phyloP scores from a whole-genome alignment of 2,329 filamentous ascomycete genomes.

The Zalaria obscura region DNA sequence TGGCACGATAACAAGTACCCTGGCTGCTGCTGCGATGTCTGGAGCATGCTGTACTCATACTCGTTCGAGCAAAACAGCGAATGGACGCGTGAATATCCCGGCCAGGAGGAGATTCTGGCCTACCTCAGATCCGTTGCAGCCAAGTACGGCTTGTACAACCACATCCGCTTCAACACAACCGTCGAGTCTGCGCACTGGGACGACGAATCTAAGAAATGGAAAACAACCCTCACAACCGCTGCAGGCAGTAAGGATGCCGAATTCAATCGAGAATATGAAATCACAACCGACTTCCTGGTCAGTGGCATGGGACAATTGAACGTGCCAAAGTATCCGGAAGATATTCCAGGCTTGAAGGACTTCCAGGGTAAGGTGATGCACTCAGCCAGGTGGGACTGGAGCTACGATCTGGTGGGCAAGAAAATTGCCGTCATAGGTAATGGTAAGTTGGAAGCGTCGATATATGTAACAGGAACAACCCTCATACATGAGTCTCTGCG shows the following conservation, averaged over 20 bases:
- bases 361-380: slow-evolving; percentile 43
- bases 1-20: slow-evolving; percentile 37
- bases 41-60: slow-evolving; percentile 42
- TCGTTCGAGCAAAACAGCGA: slow-evolving; percentile 44
- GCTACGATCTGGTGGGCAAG: slow-evolving; percentile 38
- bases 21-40: slow-evolving; percentile 25
- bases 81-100: slow-evolving; percentile 44
- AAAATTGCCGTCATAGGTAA: slow-evolving; percentile 46
- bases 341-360: slow-evolving; percentile 31
- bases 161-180: slow-evolving; percentile 43
- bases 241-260: slow-evolving; percentile 40
- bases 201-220: slow-evolving; percentile 37
- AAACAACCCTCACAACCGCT: slow-evolving; percentile 31
- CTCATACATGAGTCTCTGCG: background rate
- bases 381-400: slow-evolving; percentile 47
- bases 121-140: slow-evolving; percentile 40
- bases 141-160: slow-evolving; percentile 39
- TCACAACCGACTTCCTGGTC: slow-evolving; percentile 41
- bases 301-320: slow-evolving; percentile 47
- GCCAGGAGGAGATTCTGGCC: slow-evolving; percentile 45
- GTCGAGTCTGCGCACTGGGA: slow-evolving; percentile 42
- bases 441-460: slow-evolving; percentile 19
- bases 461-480: background rate
- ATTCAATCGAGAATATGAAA: slow-evolving; percentile 35
- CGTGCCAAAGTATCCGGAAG: slow-evolving; percentile 32